Percentiles rank a stretch among this genome's conserved stretches.
Evolutionary conservation across 2,329 filamentous ascomycete genomes (phyloP).

Genomic region (Colletotrichum lentis): DNA sequence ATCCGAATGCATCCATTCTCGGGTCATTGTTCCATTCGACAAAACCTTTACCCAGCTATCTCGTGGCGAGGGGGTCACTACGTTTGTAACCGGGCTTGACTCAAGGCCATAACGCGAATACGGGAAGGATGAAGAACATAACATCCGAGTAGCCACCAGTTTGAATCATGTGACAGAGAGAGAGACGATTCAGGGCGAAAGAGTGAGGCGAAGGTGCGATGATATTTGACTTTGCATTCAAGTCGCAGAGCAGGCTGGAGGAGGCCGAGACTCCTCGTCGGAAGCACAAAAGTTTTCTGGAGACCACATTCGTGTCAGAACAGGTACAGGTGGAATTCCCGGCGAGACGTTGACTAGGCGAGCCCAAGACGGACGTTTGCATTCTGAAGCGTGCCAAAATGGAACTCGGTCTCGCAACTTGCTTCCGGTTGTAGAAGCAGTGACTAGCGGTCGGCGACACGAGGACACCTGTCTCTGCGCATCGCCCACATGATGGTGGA

Average conservation of each 20-base stretch:
- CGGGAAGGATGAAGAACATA: too few species aligned
- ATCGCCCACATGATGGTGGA: too few species aligned
- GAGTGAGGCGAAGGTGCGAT: too few species aligned
- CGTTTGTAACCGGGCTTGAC: not conserved
- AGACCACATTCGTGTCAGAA: not conserved
- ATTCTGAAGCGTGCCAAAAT: not conserved
- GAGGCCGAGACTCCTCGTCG: not conserved
- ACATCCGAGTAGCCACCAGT: too few species aligned
- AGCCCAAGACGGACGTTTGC: not conserved
- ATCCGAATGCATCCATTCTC: too few species aligned
- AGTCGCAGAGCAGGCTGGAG: not conserved
- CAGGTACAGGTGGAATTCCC: not conserved
- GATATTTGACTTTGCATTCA: too few species aligned
- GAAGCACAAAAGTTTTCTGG: not conserved
- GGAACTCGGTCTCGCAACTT: not conserved
- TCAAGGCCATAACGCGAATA: too few species aligned
- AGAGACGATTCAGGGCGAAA: too few species aligned
- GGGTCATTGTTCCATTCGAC: too few species aligned
- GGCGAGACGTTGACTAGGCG: not conserved
- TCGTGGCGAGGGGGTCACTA: too few species aligned
- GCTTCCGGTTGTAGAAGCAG: not conserved
- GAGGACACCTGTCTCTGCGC: not conserved
- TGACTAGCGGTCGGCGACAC: not conserved
- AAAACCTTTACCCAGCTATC: too few species aligned
- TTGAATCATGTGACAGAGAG: too few species aligned